Evolutionary conservation across 2,329 filamentous ascomycete genomes (phyloP).

Genomic region (Sphaerulina musiva): DNA sequence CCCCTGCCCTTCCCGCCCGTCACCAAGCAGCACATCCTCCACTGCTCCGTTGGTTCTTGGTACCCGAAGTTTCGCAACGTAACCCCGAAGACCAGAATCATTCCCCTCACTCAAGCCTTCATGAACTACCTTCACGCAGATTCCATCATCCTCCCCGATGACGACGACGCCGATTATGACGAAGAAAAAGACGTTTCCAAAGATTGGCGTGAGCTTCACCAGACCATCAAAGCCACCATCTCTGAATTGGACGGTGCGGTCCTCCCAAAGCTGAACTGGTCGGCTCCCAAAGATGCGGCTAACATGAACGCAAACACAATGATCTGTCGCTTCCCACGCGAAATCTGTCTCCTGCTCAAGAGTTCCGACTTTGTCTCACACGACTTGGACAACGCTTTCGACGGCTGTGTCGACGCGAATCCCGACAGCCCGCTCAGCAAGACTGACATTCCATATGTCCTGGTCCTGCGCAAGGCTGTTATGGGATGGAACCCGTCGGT

Average conservation of each 20-base stretch:
- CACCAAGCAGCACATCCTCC: constrained; percentile 77
- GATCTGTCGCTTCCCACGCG: constrained; percentile 80
- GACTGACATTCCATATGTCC: constrained; percentile 59
- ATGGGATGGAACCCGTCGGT: constrained; percentile 73
- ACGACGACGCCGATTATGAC: constrained; percentile 53
- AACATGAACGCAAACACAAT: constrained; percentile 89
- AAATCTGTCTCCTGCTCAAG: constrained; percentile 90
- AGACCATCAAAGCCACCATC: constrained; percentile 69
- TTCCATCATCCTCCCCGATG: constrained; percentile 79
- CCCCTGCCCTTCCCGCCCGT: constrained; percentile 71
- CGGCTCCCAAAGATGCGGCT: constrained; percentile 87
- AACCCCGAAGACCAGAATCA: constrained; percentile 78
- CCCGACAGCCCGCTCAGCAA: constrained; percentile 28
- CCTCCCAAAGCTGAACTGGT: constrained; percentile 95
- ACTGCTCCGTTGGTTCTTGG: constrained; percentile 93
- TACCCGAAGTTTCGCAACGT: constrained; percentile 74
- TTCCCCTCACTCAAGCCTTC: constrained; percentile 69
- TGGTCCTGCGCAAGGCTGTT: constrained; percentile 84
- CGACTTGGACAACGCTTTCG: constrained; percentile 88
- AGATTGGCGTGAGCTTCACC: constrained; percentile 65
- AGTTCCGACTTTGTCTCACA: constrained; percentile 91
- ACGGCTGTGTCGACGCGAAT: constrained; percentile 53
- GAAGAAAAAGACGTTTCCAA: constrained; percentile 56
- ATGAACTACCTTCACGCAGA: constrained; percentile 84
- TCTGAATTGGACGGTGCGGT: constrained; percentile 76